Evolutionary conservation across 768 basidiomycete species (phyloP).

Genomic region (Mycena belliarum): DNA sequence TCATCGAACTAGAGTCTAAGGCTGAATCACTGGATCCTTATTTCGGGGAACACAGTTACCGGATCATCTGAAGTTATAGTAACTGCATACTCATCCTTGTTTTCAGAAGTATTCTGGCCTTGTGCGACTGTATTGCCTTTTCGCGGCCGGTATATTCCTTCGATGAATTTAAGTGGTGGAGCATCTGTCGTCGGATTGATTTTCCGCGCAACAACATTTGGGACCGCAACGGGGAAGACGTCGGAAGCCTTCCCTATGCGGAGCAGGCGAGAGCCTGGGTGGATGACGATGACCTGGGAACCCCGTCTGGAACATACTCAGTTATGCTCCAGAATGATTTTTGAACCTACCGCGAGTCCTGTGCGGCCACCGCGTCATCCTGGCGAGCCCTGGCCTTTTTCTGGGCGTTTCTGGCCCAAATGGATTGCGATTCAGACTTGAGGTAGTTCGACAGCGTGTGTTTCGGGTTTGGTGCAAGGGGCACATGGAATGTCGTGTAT

Average conservation of each 20-base stretch:
- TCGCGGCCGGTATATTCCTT: slow-evolving; percentile 57
- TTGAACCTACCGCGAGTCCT: slow-evolving; percentile 48
- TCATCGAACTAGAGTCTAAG: slow-evolving; percentile 58
- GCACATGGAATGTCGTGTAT: slow-evolving; percentile 81
- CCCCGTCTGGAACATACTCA: slow-evolving; percentile 57
- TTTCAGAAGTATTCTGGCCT: slow-evolving; percentile 16
- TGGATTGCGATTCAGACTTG: slow-evolving; percentile 70
- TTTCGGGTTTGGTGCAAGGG: slow-evolving; percentile 80
- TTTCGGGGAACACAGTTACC: slow-evolving; percentile 33
- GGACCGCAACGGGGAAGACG: slow-evolving; percentile 66
- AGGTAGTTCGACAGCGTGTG: slow-evolving; percentile 77
- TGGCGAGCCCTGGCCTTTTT: slow-evolving; percentile 48
- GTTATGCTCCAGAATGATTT: slow-evolving; percentile 25
- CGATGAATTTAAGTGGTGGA: slow-evolving; percentile 43
- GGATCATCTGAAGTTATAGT: slow-evolving; percentile 57
- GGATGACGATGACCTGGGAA: slow-evolving; percentile 76
- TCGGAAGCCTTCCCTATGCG: slow-evolving; percentile 79
- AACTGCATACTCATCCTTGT: slow-evolving; percentile 53
- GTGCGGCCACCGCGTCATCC: slow-evolving; percentile 39
- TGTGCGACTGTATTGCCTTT: slow-evolving; percentile 31
- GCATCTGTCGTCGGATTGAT: slow-evolving; percentile 40
- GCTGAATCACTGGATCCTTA: background rate
- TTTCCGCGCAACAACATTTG: slow-evolving; percentile 74
- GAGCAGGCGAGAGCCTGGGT: slow-evolving; percentile 73
- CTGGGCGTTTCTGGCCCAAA: slow-evolving; percentile 71